Percentiles rank a stretch among this genome's conserved stretches.
Evolutionary conservation across 805 yeast genomes (phyloP).

Genomic region (Wickerhamiella spandovensis): DNA sequence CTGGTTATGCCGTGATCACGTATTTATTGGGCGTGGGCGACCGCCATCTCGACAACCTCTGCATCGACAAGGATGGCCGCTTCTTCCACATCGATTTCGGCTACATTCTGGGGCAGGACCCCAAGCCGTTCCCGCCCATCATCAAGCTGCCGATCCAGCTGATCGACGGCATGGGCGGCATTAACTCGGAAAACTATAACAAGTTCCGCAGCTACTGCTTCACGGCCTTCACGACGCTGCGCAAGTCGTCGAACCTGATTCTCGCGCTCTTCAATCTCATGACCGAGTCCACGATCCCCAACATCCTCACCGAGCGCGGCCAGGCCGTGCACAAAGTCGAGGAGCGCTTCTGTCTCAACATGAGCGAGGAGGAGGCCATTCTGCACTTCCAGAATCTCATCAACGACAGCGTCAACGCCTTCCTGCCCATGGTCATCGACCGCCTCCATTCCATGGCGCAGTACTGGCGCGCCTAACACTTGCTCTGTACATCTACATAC

Average conservation of each 20-base stretch:
- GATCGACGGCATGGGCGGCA: conserved; percentile 96
- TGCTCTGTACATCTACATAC: too few relatives aligned
- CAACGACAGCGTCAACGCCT: conserved; percentile 86
- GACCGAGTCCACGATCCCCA: conserved; percentile 90
- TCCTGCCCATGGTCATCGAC: conserved; percentile 89
- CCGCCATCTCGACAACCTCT: conserved; percentile 82
- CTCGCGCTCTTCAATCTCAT: conserved; percentile 83
- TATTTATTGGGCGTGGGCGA: conserved; percentile 94
- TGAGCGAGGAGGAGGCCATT: conserved; percentile 94
- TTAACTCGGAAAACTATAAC: conserved; percentile 69
- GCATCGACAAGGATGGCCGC: conserved; percentile 69
- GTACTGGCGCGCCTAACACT: conserved; percentile 74
- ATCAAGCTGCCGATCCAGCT: conserved; percentile 96
- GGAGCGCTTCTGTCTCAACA: conserved; percentile 84
- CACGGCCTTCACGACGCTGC: conserved; percentile 78
- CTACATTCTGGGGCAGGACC: conserved; percentile 90
- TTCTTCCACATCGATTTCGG: conserved; percentile 99
- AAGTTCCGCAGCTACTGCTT: conserved; percentile 87
- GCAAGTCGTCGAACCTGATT: conserved; percentile 82
- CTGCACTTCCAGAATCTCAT: conserved; percentile 87
- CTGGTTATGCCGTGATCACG: conserved; percentile 95
- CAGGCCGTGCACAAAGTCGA: conserved; percentile 83
- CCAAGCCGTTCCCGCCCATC: conserved; percentile 96
- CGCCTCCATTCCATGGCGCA: conserved; percentile 91
- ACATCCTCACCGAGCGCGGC: conserved; percentile 68